Percentiles rank a stretch among this genome's conserved stretches.
Conservation (phyloP, 2,329 filamentous ascomycete genomes). For the Fusarium falciforme region DNA sequence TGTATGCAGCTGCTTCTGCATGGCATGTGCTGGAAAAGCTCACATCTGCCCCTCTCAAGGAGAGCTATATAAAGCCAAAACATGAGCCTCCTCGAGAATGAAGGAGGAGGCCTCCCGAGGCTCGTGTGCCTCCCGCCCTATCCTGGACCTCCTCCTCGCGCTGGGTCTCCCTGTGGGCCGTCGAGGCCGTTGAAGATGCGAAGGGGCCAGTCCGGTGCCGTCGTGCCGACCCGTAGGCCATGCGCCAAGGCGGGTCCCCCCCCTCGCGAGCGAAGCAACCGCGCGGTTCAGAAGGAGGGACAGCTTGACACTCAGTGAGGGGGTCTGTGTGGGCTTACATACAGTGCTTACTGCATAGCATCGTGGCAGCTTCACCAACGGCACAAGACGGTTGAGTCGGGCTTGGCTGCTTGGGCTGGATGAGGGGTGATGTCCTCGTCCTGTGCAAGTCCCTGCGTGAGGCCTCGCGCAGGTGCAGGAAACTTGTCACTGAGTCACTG, state of each 20-base stretch:
- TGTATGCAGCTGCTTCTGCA: neutral
- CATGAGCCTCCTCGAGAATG: neutral
- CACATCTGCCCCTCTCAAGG: neutral
- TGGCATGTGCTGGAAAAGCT: neutral
- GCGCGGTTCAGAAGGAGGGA: neutral
- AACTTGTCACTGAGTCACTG: neutral
- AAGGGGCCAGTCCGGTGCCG: neutral
- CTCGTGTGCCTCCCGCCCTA: neutral
- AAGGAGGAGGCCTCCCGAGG: neutral
- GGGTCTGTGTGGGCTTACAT: constrained; percentile 11
- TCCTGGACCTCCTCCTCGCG: neutral
- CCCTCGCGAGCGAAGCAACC: neutral
- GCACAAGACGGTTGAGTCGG: constrained; percentile 28
- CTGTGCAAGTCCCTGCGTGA: constrained; percentile 9
- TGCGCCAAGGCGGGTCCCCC: constrained; percentile 20
- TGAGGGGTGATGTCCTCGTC: neutral
- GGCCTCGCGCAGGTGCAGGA: constrained; percentile 22
- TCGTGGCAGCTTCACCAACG: constrained; percentile 35
- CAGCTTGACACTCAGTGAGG: neutral
- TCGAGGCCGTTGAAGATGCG: neutral
- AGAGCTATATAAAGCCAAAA: neutral
- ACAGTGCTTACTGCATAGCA: constrained; percentile 20
- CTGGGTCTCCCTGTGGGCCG: neutral
- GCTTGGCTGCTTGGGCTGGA: constrained; percentile 28
- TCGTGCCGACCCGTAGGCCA: constrained; percentile 18